Evolutionary conservation across 1,139 yeast genomes (phyloP).

Genomic region (Pichia sp.): DNA sequence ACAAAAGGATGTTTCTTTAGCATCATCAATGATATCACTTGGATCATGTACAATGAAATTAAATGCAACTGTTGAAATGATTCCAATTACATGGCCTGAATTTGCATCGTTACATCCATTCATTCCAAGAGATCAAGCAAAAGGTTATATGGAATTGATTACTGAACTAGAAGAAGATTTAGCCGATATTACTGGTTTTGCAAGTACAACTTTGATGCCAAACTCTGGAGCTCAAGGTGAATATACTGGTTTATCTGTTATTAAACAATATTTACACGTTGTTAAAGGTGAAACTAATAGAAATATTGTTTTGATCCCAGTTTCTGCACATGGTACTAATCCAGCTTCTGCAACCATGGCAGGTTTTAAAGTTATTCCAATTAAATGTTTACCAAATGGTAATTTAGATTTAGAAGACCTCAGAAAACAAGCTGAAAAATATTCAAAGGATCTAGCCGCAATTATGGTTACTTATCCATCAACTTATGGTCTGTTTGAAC

Average conservation of each 20-base stretch:
- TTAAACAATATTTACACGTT: slow-evolving; percentile 63
- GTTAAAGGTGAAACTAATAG: slow-evolving; percentile 68
- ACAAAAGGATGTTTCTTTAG: slow-evolving; percentile 83
- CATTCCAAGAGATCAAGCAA: slow-evolving; percentile 80
- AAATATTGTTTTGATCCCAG: slow-evolving; percentile 89
- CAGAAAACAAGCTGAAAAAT: slow-evolving; percentile 63
- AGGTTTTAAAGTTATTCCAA: slow-evolving; percentile 88
- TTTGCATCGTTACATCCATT: slow-evolving; percentile 87
- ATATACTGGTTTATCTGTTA: slow-evolving; percentile 87
- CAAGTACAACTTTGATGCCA: slow-evolving; percentile 88
- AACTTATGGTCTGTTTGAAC: slow-evolving; percentile 93
- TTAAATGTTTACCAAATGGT: slow-evolving; percentile 80
- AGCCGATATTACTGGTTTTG: slow-evolving; percentile 92
- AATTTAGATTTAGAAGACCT: slow-evolving; percentile 78
- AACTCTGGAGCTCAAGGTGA: slow-evolving; percentile 99
- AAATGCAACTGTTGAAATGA: slow-evolving; percentile 93
- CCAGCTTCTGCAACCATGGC: slow-evolving; percentile 99
- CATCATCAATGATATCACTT: slow-evolving; percentile 94
- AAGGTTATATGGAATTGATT: slow-evolving; percentile 73
- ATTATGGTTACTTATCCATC: slow-evolving; percentile 97
- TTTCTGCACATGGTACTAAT: slow-evolving; percentile 96
- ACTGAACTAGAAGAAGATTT: slow-evolving; percentile 76
- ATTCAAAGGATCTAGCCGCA: slow-evolving; percentile 71
- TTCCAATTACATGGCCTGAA: slow-evolving; percentile 91
- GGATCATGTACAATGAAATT: slow-evolving; percentile 98